Evolutionary conservation across 2,329 filamentous ascomycete species (phyloP).

Genomic region (Penicillium sp.): DNA sequence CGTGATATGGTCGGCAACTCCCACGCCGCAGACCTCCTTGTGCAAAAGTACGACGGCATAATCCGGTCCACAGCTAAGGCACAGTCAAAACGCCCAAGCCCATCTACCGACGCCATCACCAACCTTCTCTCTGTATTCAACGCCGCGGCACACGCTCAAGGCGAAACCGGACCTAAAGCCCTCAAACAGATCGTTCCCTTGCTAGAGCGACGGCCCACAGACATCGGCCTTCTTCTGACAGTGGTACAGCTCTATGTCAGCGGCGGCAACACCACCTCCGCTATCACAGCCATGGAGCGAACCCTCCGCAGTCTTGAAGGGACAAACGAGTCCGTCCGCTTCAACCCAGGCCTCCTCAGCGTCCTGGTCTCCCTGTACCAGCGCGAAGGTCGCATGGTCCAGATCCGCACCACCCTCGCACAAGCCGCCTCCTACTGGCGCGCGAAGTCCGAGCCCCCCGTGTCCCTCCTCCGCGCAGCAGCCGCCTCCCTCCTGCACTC

Average conservation of each 20-base stretch:
- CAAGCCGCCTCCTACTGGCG: conserved; percentile 82
- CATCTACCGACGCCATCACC: conserved; percentile 50
- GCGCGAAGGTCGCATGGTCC: conserved; percentile 67
- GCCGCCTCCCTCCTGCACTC: conserved; percentile 80
- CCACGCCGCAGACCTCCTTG: conserved; percentile 56
- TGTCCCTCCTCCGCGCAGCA: conserved; percentile 74
- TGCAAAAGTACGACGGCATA: conserved; percentile 60
- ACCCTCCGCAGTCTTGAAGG: conserved; percentile 72
- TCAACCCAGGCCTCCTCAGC: conserved; percentile 79
- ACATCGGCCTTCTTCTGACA: conserved; percentile 76
- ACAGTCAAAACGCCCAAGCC: conserved; percentile 47
- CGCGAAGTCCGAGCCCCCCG: conserved; percentile 55
- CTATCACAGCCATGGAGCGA: conserved; percentile 69
- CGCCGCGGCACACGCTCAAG: conserved; percentile 67
- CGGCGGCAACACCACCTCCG: conserved; percentile 67
- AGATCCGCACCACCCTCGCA: conserved; percentile 69
- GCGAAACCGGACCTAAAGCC: conserved; percentile 62
- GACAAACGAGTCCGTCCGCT: conserved; percentile 67
- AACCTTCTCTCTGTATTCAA: conserved; percentile 63
- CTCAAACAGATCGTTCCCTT: conserved; percentile 67
- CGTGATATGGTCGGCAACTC: conserved; percentile 53
- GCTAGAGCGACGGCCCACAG: conserved; percentile 70
- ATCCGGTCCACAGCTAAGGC: conserved; percentile 53
- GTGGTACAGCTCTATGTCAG: conserved; percentile 77
- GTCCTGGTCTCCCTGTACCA: conserved; percentile 76